Conservation (phyloP, 208 protist genomes). For the Crithidia bombi region DNA sequence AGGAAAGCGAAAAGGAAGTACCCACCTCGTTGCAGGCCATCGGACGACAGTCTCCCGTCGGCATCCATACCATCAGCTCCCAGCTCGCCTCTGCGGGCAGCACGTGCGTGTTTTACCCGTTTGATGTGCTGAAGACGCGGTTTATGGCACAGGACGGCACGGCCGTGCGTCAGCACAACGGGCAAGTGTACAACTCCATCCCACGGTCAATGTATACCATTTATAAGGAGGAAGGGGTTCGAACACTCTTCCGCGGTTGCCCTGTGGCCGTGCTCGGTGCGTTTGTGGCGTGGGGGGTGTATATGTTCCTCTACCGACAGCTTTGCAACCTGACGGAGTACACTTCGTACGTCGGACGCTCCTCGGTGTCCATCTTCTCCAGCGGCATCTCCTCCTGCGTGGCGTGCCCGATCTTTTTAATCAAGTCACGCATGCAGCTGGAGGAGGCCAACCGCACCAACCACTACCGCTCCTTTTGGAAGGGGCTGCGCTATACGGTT, state of each 20-base stretch:
- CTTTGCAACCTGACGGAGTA: slow-evolving; percentile 59
- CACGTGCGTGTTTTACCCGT: slow-evolving; percentile 83
- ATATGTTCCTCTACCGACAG: slow-evolving; percentile 72
- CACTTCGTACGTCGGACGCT: slow-evolving; percentile 52
- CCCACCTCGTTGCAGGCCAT: slow-evolving; percentile 42
- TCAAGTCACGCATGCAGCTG: slow-evolving; percentile 87
- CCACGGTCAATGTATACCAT: slow-evolving; percentile 39
- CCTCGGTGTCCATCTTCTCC: slow-evolving; percentile 45
- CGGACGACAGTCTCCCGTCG: slow-evolving; percentile 43
- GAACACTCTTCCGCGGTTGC: slow-evolving; percentile 59
- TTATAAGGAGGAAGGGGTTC: slow-evolving; percentile 48
- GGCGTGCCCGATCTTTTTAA: slow-evolving; percentile 65
- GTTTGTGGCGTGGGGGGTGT: slow-evolving; percentile 60
- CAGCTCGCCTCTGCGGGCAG: slow-evolving; percentile 73
- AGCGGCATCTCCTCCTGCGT: slow-evolving; percentile 52
- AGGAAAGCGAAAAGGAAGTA: neutral
- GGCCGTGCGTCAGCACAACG: slow-evolving; percentile 56
- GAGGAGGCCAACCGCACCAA: slow-evolving; percentile 52
- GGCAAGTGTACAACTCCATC: slow-evolving; percentile 53
- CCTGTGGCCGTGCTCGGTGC: slow-evolving; percentile 50
- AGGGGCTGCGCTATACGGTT: slow-evolving; percentile 56
- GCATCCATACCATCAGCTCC: slow-evolving; percentile 64
- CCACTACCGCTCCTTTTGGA: slow-evolving; percentile 73
- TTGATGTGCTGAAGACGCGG: slow-evolving; percentile 90
- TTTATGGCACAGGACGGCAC: slow-evolving; percentile 85